Percentiles rank a stretch among this genome's conserved stretches.
These are phyloP conservation scores for Sphaerulina musiva DNA, from an alignment of 2,329 filamentous ascomycete genomes.

Conservation along the genomic window DNA sequence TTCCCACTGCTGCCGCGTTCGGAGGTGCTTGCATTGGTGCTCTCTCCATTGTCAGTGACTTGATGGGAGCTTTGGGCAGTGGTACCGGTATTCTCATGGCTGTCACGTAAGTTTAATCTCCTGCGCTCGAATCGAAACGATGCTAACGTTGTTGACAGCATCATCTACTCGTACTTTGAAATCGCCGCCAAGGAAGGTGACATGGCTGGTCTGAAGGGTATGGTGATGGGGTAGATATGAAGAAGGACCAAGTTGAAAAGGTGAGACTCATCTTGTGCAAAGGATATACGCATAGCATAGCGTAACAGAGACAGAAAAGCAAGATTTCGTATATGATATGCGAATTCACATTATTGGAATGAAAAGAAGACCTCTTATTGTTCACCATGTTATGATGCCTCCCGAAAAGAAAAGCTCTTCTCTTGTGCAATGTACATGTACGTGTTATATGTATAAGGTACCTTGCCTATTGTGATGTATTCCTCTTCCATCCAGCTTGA, in stretches of 20 bases:
- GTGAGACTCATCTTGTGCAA: slow-evolving; percentile 20
- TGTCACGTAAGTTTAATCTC: slow-evolving; percentile 70
- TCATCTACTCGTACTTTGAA: slow-evolving; percentile 99
- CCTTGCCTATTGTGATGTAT: too few species aligned
- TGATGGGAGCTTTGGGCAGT: slow-evolving; percentile 90
- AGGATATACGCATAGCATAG: slow-evolving; percentile 6
- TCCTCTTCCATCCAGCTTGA: too few species aligned
- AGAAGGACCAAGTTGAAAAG: slow-evolving; percentile 15
- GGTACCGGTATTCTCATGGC: slow-evolving; percentile 97
- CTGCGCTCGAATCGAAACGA: neutral
- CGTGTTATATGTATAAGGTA: too few species aligned
- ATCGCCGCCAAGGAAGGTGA: slow-evolving; percentile 99
- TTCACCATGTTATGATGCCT: too few species aligned
- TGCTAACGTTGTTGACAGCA: slow-evolving; percentile 51
- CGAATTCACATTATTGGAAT: too few species aligned
- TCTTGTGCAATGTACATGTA: too few species aligned
- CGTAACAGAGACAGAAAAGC: slow-evolving; percentile 11
- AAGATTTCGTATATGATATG: too few species aligned
- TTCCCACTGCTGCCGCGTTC: slow-evolving; percentile 94
- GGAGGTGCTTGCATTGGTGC: slow-evolving; percentile 98
- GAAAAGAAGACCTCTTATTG: too few species aligned
- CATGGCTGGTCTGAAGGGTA: slow-evolving; percentile 67
- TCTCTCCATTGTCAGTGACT: slow-evolving; percentile 88
- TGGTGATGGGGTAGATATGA: slow-evolving; percentile 48
- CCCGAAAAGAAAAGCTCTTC: too few species aligned